Percentiles rank a stretch among this genome's conserved stretches.
phyloP scores from a whole-genome alignment of 495 filamentous ascomycete genomes.

The Lophiostoma macrostomum region DNA sequence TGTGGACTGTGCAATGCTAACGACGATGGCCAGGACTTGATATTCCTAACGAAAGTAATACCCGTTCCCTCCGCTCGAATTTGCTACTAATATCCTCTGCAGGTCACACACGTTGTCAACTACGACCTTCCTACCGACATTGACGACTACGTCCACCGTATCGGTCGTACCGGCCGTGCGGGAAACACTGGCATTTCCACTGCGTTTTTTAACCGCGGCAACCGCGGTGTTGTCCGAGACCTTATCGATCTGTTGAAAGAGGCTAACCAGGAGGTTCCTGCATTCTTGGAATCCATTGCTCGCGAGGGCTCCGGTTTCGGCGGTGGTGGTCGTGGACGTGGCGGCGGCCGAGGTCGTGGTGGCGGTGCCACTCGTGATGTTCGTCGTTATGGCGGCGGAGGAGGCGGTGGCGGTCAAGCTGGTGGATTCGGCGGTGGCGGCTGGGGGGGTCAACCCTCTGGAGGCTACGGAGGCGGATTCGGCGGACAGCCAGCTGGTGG shows the following conservation, averaged over 20 bases:
- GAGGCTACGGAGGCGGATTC: slow-evolving; percentile 39
- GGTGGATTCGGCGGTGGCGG: slow-evolving; percentile 49
- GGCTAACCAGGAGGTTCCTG: slow-evolving; percentile 92
- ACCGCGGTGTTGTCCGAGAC: slow-evolving; percentile 94
- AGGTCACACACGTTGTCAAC: slow-evolving; percentile 98
- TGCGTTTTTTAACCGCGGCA: slow-evolving; percentile 99
- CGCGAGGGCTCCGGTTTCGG: slow-evolving; percentile 78
- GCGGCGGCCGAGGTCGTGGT: slow-evolving; percentile 58
- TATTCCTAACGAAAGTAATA: slow-evolving; percentile 97
- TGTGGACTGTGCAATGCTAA: too few relatives aligned
- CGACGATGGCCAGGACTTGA: slow-evolving; percentile 55
- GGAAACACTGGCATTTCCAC: slow-evolving; percentile 98
- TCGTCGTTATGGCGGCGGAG: slow-evolving; percentile 70
- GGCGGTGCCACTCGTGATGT: slow-evolving; percentile 78
- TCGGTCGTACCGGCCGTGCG: slow-evolving; percentile 99
- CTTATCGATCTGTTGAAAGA: slow-evolving; percentile 95
- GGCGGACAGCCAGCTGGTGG: slow-evolving; percentile 30
- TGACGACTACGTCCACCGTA: slow-evolving; percentile 98
- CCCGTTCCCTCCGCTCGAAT: too few relatives aligned
- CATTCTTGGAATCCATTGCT: slow-evolving; percentile 93
- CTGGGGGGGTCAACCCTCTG: slow-evolving; percentile 44
- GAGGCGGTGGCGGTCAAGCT: slow-evolving; percentile 49
- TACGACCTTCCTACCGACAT: slow-evolving; percentile 98
- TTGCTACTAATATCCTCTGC: too few relatives aligned
- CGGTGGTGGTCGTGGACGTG: slow-evolving; percentile 62